These are phyloP conservation scores for Cytospora piceicola DNA, from an alignment of 2,329 filamentous ascomycete species.

Conservation along the genomic window DNA sequence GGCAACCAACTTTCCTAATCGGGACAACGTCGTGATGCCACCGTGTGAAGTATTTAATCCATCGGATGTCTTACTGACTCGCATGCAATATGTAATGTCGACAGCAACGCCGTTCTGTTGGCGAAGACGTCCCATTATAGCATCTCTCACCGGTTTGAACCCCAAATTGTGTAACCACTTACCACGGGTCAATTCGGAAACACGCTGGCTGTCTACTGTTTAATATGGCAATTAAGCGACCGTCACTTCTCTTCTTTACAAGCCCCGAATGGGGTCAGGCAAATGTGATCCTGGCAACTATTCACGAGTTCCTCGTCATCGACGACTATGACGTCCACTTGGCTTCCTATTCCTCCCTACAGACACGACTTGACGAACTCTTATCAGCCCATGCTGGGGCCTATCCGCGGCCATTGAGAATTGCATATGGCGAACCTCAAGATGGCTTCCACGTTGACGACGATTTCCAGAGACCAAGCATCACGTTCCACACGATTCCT, in stretches of 20 bases:
- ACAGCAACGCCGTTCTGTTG: not conserved
- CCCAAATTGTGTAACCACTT: not conserved
- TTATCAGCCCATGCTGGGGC: not conserved
- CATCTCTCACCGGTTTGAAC: not conserved
- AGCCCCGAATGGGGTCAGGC: conserved; percentile 22
- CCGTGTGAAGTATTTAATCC: not conserved
- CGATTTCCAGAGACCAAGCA: conserved; percentile 3
- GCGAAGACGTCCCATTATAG: not conserved
- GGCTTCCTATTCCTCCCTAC: conserved; percentile 9
- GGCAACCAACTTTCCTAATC: not conserved
- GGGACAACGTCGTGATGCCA: not conserved
- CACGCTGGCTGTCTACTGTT: not conserved
- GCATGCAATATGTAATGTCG: not conserved
- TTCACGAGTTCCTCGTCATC: conserved; percentile 17
- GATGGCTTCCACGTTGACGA: not conserved
- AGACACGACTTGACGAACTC: conserved; percentile 4
- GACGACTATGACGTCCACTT: conserved; percentile 16
- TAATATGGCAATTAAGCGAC: conserved; percentile 5
- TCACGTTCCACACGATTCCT: conserved; percentile 20
- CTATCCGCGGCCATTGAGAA: conserved; percentile 12
- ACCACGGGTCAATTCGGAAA: not conserved
- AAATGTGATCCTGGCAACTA: conserved; percentile 17
- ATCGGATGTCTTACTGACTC: not conserved
- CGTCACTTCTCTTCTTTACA: conserved; percentile 16
- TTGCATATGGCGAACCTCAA: not conserved